A percentile compares a stretch with the other conserved stretches of the same genome.
phyloP scores from a whole-genome alignment of 2,329 filamentous ascomycete species.

The Penicillium crustosum region DNA sequence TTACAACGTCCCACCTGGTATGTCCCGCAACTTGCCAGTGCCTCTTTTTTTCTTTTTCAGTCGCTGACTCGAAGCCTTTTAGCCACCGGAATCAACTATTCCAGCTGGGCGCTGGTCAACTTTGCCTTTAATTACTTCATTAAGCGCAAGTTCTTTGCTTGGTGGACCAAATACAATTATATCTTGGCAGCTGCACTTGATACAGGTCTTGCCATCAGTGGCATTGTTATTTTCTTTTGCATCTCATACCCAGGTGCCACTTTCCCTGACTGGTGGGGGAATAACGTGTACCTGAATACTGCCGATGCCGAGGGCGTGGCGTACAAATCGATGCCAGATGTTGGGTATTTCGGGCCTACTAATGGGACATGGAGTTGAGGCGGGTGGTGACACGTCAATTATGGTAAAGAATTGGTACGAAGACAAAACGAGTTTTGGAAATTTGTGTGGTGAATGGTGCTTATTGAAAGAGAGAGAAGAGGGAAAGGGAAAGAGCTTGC shows the following conservation, averaged over 20 bases:
- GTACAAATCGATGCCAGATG: slow-evolving; percentile 27
- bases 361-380: slow-evolving; percentile 31
- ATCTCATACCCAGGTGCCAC: slow-evolving; percentile 34
- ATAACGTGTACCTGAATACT: slow-evolving; percentile 35
- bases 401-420: too few species aligned
- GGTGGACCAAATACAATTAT: slow-evolving; percentile 49
- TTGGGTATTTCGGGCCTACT: slow-evolving; percentile 34
- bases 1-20: slow-evolving; percentile 29
- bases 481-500: too few species aligned
- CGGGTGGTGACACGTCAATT: background rate
- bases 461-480: background rate
- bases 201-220: slow-evolving; percentile 34
- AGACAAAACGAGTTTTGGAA: background rate
- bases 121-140: slow-evolving; percentile 57
- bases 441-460: too few species aligned
- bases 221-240: slow-evolving; percentile 39
- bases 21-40: background rate
- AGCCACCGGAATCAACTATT: slow-evolving; percentile 39
- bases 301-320: slow-evolving; percentile 32
- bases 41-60: background rate
- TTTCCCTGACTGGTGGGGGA: slow-evolving; percentile 37
- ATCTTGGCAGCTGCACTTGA: slow-evolving; percentile 45
- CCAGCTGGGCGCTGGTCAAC: slow-evolving; percentile 39
- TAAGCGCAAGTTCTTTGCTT: slow-evolving; percentile 47
- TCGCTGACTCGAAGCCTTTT: background rate